These are phyloP conservation scores for Populus tomentosa DNA, from an alignment of 441 rosid genomes.

Conservation along the genomic window DNA sequence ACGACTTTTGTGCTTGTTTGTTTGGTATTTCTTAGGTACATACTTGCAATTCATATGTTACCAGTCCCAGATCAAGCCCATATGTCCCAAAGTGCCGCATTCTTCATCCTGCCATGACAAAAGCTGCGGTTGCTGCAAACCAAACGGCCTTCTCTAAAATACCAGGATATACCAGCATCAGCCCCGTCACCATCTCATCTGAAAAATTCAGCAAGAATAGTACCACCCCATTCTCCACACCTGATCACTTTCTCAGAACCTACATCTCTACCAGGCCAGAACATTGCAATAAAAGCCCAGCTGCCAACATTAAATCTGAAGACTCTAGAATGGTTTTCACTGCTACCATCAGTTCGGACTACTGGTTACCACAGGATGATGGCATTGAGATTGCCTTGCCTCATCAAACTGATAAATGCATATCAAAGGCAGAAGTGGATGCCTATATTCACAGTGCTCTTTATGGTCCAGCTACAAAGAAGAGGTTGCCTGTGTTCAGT, in stretches of 20 bases:
- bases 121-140: conserved; percentile 12
- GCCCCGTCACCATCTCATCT: conserved; percentile 7
- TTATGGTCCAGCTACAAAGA: conserved; percentile 26
- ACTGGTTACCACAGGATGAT: conserved; percentile 55
- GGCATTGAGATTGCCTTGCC: conserved; percentile 38
- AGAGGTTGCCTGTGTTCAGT: conserved; percentile 35
- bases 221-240: neutral
- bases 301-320: neutral
- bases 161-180: conserved; percentile 2
- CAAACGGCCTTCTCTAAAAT: conserved; percentile 11
- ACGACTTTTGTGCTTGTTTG: conserved; percentile 4
- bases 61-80: conserved; percentile 10
- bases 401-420: conserved; percentile 3
- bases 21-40: conserved; percentile 17
- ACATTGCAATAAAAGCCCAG: neutral
- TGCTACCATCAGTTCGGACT: neutral
- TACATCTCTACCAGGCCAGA: neutral
- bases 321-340: neutral
- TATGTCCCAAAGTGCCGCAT: conserved; percentile 26
- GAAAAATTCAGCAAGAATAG: conserved; percentile 14
- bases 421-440: conserved; percentile 29
- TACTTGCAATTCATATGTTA: conserved; percentile 16
- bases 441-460: no score
- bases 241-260: neutral
- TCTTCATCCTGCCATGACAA: conserved; percentile 11